Base-by-base conservation (phyloP, 768 basidiomycete genomes). In the Boletellus ananas region DNA sequence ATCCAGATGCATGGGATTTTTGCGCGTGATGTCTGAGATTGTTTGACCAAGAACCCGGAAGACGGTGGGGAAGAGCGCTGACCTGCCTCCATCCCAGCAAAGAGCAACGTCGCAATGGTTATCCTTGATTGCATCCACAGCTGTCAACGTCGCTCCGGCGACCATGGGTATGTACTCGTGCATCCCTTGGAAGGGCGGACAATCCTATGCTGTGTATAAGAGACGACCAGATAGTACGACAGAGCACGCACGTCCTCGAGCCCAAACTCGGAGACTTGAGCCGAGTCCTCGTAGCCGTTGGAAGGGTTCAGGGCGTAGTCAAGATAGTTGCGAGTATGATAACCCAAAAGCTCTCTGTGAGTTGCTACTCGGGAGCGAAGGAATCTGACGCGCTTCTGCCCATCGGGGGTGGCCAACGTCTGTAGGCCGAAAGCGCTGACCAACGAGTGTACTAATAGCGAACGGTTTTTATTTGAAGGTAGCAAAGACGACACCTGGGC, bases 11-110 rank as follows among this genome's bases (percentile, higher is more conserved):
- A 37, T 73, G 75, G 0, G 80, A 76, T 63, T 90, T 86, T 44
- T 83, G 79, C 0, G 90, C 89, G 59, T 96, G 94, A 59, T 95
- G 94, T 59, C 93, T 84, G 45, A 13, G 50, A 31, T 43, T 12
- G 34, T 18, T 43, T 33, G 45, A 27, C 23, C 17, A 3, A 20
- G 13, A 11, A 13, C 29, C 14, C 51, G 38, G 57, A 49, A 29
- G 29, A 20, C 9, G 27, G 34, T 23, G 37, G 4, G 23, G 36
- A 44, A 53, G 35, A 33, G n/a, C 9, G 47, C 64, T 44, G 50
- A 83, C 83, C 89, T 77, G 44, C 94, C 94, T 14, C 94, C 94
- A 58, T 94, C 94, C 94, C 94, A 96, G 62, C 80, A 84, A 37
- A 98, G 80, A 1, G 86, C 81, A 25, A 89, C 68, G 25, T 87